Evolutionary conservation across 1,284 basidiomycete genomes (phyloP), one percentile per base, ranked within the genome.

Genomic region (Cutaneotrichosporon dermatis): DNA sequence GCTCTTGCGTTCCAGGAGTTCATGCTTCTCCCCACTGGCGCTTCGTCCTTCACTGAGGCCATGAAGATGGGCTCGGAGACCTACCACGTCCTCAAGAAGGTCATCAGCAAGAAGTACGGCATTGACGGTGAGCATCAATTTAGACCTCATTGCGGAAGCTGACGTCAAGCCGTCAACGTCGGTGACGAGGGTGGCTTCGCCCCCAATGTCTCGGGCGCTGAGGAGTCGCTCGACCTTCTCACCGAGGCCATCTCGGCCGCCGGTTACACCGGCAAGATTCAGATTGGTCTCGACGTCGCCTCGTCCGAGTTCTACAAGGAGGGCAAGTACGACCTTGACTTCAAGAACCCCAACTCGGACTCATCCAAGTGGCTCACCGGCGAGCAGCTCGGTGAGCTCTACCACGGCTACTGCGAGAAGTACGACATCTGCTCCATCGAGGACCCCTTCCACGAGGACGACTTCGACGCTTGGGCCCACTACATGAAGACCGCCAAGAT

Each of bases 271-370:
- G 95, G 93, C 77, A 94, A 96, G 83, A 88, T 99, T 81, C 92
- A 97, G 82, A 99, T 99, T 78, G 95, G 90, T 67, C 90, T 99
- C 70, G 96, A 99, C 73, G 96, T 99, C 65, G 95, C 96, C 63
- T 97, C 94, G 16, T 99, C 95, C 78, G 96, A 99, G 81, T 99
- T 99, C 85, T 99, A 92, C 89, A 99, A 98, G 87, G 93, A 98
- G 25, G 95, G 94, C 77, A 98, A 98, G 84, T 99, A 99, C 82
- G 95, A 99, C 79, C 83, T 99, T 64, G 94, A 99, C 85, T 97
- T 95, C 86, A 78, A 78, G 86, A 98, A 98, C 87, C 89, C 95
- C 79, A 96, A 98, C 84, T 98, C 94, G 65, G 95, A 99, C 82
- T 84, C 90, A 51, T 88, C 85, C 82, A 92, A 98, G 82, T 97